Base-by-base conservation (phyloP, 225 moss, liverwort and hornwort genomes). In the Ulota crispa region DNA sequence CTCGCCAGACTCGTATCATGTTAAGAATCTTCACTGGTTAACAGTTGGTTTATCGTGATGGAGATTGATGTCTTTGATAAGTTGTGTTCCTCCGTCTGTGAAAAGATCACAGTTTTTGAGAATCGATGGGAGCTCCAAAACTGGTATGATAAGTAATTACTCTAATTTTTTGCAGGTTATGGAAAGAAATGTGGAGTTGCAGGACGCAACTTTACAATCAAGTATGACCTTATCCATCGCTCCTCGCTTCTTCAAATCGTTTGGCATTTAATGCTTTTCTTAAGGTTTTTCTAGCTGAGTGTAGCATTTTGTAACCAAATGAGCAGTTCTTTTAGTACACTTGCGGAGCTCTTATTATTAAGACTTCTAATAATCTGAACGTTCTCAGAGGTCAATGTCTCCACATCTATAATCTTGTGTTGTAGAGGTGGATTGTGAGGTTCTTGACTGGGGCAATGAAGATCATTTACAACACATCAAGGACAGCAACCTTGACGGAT, bases 171-270 rank as follows among this genome's bases (percentile, higher is more conserved):
- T 84, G 73, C 91, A 97, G 97, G 95, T 97, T 30, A 85, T 97
- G 95, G 88, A 91, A 83, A 92, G 87, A 86, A 95, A 97, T 77
- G 93, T 95, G 55, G 91, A 94, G 67, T 88, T 90, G 75, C 91
- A 90, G 72, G 82, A 64, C 64, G 71, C 60, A 55, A 32, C 32
- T 67, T 54, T 78, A 32, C 62, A 53, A 82, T 80, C 84, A 84
- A 88, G 92, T 92, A 84, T 4, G 68, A 73, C 76, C 14, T 76
- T 72, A 56, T n/a, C 14, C 23, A 70, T 76, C 45, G 16, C 70
- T 26, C 54, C 54, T 27, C 24, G n/a, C 61, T 34, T 60, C 56
- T 79, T 75, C 41, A 70, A 77, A 47, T 27, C 30, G 10, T 27
- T 15, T 11, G 56, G 7, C 11, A 30, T 65, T 37, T 14, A 26